Conservation (phyloP, 2,329 filamentous ascomycete species). For the Alternaria arbusti region DNA sequence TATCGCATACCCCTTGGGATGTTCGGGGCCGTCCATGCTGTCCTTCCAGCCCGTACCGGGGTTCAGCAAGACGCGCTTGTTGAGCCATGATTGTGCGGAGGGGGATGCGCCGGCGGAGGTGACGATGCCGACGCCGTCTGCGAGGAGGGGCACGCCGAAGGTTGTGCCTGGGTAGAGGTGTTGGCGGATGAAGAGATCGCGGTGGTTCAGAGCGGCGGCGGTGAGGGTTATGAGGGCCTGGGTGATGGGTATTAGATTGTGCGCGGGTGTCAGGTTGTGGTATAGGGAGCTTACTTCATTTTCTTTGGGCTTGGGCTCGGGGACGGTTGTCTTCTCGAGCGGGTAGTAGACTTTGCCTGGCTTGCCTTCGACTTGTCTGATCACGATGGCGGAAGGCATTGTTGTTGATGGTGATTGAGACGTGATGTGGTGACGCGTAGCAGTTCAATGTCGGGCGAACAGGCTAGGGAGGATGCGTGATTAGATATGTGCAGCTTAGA, state of each 20-base stretch:
- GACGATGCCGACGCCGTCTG: constrained; percentile 82
- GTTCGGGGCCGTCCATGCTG: constrained; percentile 75
- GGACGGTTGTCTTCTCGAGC: constrained; percentile 46
- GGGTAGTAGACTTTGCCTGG: constrained; percentile 89
- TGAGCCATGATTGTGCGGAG: constrained; percentile 62
- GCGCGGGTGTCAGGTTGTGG: neutral
- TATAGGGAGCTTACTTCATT: constrained; percentile 31
- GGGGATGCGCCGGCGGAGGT: constrained; percentile 65
- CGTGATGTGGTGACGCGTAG: neutral
- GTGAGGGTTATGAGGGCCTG: constrained; percentile 78
- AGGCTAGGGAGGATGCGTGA: neutral
- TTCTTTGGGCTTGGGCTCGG: constrained; percentile 35
- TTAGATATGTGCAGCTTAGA: neutral
- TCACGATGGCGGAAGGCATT: constrained; percentile 64
- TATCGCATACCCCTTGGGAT: constrained; percentile 64
- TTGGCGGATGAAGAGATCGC: constrained; percentile 92
- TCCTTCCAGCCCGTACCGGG: constrained; percentile 80
- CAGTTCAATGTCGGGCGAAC: neutral
- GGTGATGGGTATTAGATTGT: constrained; percentile 44
- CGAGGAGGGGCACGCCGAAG: constrained; percentile 78
- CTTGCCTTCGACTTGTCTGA: constrained; percentile 77
- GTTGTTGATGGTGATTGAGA: neutral
- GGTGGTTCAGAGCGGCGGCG: constrained; percentile 88
- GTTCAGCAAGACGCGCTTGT: constrained; percentile 77
- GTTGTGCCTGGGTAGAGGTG: constrained; percentile 87